Conservation (phyloP, 1,284 basidiomycete species). For the Sporisorium scitamineum region DNA sequence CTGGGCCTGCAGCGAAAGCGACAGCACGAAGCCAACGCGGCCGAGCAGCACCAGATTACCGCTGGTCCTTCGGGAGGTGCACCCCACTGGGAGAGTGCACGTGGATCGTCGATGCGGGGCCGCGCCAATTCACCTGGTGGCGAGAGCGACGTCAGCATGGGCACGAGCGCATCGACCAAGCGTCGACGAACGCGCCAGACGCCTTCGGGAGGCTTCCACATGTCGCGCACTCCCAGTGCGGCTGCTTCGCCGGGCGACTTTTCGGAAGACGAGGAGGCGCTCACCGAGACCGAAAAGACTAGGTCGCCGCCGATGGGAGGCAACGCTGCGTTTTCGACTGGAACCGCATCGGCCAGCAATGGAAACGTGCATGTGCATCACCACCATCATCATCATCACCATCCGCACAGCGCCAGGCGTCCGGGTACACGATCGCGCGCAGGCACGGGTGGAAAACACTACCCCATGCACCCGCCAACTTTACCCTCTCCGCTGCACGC, state of each 20-base stretch:
- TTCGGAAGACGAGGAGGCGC: constrained; percentile 38
- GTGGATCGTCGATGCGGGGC: constrained; percentile 41
- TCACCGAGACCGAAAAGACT: constrained; percentile 47
- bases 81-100: constrained; percentile 46
- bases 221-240: constrained; percentile 44
- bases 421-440: constrained; percentile 31
- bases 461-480: constrained; percentile 45
- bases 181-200: constrained; percentile 37
- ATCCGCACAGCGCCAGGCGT: constrained; percentile 15
- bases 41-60: constrained; percentile 29
- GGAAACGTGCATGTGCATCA: constrained; percentile 10
- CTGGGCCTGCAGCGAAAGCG: constrained; percentile 61
- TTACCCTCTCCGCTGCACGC: constrained; percentile 31
- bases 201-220: constrained; percentile 31
- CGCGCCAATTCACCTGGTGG: constrained; percentile 43
- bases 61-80: constrained; percentile 23
- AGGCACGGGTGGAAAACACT: constrained; percentile 34
- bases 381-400: constrained; percentile 6
- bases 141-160: constrained; percentile 52
- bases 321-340: constrained; percentile 6
- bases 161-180: constrained; percentile 51
- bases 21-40: constrained; percentile 48
- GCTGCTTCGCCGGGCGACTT: constrained; percentile 20
- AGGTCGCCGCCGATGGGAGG: constrained; percentile 19
- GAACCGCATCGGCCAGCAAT: constrained; percentile 4